Conservation (phyloP, 805 yeast species). For the Saturnispora quitensis region DNA sequence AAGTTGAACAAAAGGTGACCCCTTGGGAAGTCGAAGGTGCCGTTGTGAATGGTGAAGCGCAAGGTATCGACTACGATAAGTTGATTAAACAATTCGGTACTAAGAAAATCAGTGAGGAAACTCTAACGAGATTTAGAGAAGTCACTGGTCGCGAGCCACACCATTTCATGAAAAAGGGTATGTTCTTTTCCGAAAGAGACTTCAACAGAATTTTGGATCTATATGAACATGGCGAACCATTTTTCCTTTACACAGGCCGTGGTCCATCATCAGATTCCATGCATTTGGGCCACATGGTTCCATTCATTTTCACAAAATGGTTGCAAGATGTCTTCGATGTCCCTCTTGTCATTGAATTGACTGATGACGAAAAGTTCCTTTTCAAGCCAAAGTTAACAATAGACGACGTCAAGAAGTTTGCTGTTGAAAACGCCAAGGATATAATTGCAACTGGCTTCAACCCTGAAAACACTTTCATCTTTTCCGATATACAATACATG, state of each 20-base stretch:
- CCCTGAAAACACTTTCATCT: conserved; percentile 89
- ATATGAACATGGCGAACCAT: conserved; percentile 91
- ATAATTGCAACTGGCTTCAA: conserved; percentile 91
- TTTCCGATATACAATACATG: conserved; percentile 89
- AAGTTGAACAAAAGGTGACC: conserved; percentile 54
- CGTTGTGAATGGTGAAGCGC: conserved; percentile 87
- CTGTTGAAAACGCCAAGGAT: conserved; percentile 81
- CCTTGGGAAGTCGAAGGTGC: conserved; percentile 99
- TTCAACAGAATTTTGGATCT: conserved; percentile 68
- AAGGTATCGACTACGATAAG: conserved; percentile 86
- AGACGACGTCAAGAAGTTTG: conserved; percentile 74
- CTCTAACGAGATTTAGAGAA: conserved; percentile 61
- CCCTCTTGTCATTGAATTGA: conserved; percentile 86
- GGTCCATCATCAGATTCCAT: conserved; percentile 92
- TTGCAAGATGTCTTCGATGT: conserved; percentile 95
- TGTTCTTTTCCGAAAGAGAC: conserved; percentile 88
- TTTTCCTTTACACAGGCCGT: conserved; percentile 93
- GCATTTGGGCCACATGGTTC: conserved; percentile 96
- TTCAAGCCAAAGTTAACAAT: conserved; percentile 87
- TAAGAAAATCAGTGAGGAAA: conserved; percentile 54
- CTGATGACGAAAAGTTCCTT: conserved; percentile 94
- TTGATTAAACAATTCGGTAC: conserved; percentile 86
- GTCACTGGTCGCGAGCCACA: conserved; percentile 92
- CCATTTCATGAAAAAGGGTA: conserved; percentile 79
- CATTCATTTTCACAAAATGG: conserved; percentile 95